Conservation (phyloP, 2,329 filamentous ascomycete genomes). For the Penicillium crustosum region DNA sequence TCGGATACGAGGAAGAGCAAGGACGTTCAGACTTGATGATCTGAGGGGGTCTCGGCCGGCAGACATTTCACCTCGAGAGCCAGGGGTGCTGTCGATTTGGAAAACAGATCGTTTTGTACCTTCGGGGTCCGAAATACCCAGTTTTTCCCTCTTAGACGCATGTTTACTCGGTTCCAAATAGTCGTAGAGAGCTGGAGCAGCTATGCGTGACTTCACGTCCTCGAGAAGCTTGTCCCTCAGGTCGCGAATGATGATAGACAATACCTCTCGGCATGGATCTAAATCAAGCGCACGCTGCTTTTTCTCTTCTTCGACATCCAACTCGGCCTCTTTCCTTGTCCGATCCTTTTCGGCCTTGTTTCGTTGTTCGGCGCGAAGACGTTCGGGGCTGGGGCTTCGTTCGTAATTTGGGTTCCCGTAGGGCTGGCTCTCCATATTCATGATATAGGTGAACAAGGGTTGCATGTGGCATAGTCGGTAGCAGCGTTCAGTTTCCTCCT, state of each 20-base stretch:
- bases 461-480: slow-evolving; percentile 75
- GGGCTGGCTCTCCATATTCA: slow-evolving; percentile 83
- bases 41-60: slow-evolving; percentile 41
- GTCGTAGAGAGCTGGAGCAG: slow-evolving; percentile 74
- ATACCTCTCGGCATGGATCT: slow-evolving; percentile 83
- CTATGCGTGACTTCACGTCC: slow-evolving; percentile 85
- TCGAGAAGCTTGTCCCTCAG: slow-evolving; percentile 82
- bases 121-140: slow-evolving; percentile 72
- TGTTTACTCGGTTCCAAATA: slow-evolving; percentile 82
- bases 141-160: slow-evolving; percentile 70
- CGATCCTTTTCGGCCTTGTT: slow-evolving; percentile 67
- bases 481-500: slow-evolving; percentile 78
- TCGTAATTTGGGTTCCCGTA: slow-evolving; percentile 66
- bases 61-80: slow-evolving; percentile 45
- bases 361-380: slow-evolving; percentile 49
- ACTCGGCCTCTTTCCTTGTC: slow-evolving; percentile 69
- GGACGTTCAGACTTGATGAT: slow-evolving; percentile 54
- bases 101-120: slow-evolving; percentile 58
- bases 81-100: slow-evolving; percentile 65
- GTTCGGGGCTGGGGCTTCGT: slow-evolving; percentile 48
- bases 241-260: slow-evolving; percentile 75
- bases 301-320: slow-evolving; percentile 87
- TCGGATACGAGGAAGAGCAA: slow-evolving; percentile 71
- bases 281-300: slow-evolving; percentile 80
- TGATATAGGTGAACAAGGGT: slow-evolving; percentile 85